A percentile compares a stretch with the other conserved stretches of the same genome.
Conservation (phyloP, 2,329 filamentous ascomycete species). For the Chaetomiaceae sp. region DNA sequence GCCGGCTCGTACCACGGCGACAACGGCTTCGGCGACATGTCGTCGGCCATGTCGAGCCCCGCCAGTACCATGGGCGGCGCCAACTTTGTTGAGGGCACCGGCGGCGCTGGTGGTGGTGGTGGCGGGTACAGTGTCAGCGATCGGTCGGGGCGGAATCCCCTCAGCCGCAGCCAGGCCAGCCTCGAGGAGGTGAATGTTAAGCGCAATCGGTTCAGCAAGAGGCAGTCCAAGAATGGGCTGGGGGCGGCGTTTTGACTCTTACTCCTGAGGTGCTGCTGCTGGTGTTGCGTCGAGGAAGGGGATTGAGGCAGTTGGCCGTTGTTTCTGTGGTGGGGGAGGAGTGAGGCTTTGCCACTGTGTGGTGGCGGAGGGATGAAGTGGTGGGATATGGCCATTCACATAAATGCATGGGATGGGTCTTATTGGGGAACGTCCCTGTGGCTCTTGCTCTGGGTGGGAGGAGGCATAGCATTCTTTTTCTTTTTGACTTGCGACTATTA, state of each 20-base stretch:
- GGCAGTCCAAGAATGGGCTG: conserved; percentile 91
- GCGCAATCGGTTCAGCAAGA: conserved; percentile 75
- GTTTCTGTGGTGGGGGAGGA: no score
- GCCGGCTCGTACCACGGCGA: conserved; percentile 63
- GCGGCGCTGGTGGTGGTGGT: no score
- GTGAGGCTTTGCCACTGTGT: no score
- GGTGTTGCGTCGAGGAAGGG: no score
- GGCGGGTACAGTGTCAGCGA: conserved; percentile 43
- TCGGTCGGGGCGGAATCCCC: conserved; percentile 50
- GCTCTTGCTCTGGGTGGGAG: neutral
- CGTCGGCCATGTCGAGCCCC: conserved; percentile 70
- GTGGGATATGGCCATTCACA: neutral
- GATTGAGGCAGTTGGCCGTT: no score
- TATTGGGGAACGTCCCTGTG: neutral
- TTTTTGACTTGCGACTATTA: conserved; percentile 17
- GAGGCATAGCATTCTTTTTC: conserved; percentile 10
- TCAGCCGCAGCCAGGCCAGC: conserved; percentile 56
- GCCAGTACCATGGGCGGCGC: conserved; percentile 65
- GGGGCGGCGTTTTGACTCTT: conserved; percentile 65
- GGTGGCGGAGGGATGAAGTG: neutral
- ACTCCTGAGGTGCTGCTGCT: no score
- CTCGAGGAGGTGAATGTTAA: conserved; percentile 47
- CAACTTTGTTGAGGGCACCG: conserved; percentile 48
- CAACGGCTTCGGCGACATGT: conserved; percentile 62
- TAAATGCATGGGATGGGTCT: conserved; percentile 4